phyloP scores from a whole-genome alignment of 805 yeast genomes.

The Ogataea glucozyma region DNA sequence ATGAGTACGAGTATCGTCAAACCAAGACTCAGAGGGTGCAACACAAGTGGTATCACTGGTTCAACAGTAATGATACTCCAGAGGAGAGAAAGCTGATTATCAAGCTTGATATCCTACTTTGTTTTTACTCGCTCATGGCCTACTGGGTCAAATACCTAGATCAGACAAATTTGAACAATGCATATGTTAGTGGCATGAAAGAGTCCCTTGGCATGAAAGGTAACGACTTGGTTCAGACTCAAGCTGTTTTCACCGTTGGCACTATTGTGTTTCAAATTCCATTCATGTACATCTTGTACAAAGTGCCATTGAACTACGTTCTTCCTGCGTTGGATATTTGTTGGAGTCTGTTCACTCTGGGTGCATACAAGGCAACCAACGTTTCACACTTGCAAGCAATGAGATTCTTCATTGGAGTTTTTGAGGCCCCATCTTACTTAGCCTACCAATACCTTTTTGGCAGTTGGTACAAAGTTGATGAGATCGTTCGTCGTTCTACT shows the following conservation, averaged over 20 bases:
- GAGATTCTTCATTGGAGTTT: constrained; percentile 64
- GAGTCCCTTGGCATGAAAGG: constrained; percentile 40
- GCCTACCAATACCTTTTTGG: constrained; percentile 61
- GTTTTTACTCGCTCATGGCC: constrained; percentile 54
- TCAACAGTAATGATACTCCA: constrained; percentile 47
- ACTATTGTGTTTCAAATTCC: constrained; percentile 59
- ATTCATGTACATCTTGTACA: constrained; percentile 36
- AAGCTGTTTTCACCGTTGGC: constrained; percentile 41
- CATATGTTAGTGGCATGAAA: constrained; percentile 68
- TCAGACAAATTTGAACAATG: constrained; percentile 54
- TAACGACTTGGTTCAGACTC: constrained; percentile 29
- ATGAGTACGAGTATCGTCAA: constrained; percentile 59
- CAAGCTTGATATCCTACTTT: constrained; percentile 55
- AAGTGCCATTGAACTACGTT: constrained; percentile 53
- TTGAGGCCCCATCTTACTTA: constrained; percentile 66
- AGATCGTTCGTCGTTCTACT: constrained; percentile 61
- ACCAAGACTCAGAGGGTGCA: constrained; percentile 8
- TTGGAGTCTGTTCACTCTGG: constrained; percentile 67
- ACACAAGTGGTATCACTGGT: constrained; percentile 57
- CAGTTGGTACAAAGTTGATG: constrained; percentile 55
- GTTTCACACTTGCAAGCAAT: constrained; percentile 56
- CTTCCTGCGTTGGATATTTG: constrained; percentile 58
- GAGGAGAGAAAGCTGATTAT: constrained; percentile 46
- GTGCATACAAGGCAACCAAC: constrained; percentile 50
- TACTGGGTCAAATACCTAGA: constrained; percentile 72